Base-by-base conservation (phyloP, 768 basidiomycete species). In the Boletus subparvulus region DNA sequence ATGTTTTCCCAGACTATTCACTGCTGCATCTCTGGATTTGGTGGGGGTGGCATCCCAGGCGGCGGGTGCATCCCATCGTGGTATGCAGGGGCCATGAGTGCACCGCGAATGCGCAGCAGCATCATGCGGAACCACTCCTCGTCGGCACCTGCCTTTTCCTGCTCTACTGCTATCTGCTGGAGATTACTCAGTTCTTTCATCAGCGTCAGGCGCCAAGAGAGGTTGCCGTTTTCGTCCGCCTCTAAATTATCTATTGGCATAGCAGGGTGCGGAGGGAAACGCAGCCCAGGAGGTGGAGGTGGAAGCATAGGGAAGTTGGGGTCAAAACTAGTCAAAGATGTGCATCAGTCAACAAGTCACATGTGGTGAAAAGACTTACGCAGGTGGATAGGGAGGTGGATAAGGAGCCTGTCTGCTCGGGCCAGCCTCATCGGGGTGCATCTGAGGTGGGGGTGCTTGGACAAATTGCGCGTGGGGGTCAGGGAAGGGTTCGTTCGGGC, bases 91-190 rank as follows among this genome's bases (percentile, higher is more conserved):
- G 76, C 83, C 82, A 91, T 83, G 60, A 92, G 76, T 17, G 87
- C 87, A 43, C 79, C 80, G 52, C 91, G 78, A 42, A 92, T 84
- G n/a, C 88, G 83, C 66, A 89, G 78, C 10, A 92, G 67, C 90
- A 93, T 92, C 83, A 89, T 86, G 60, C 87, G 77, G 64, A 86
- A 94, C 91, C 91, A 94, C 59, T 93, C 91, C 44, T 83, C 84
- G 49, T 90, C 89, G 3, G 81, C 86, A 32, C 87, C 87, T 19
- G 84, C 83, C 73, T 91, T 92, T 68, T 93, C 89, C 66, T 92
- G 91, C 63, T 92, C 87, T 10, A 74, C 79, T 0, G 92, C 88
- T n/a, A 91, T 74, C 60, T 87, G 84, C 65, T 88, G 85, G 54
- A 94, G 74, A 65, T 83, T 83, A 10, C 80, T 80, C 47, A 94